phyloP scores from a whole-genome alignment of 495 filamentous ascomycete species.

The Hypoxylon lenormandii region DNA sequence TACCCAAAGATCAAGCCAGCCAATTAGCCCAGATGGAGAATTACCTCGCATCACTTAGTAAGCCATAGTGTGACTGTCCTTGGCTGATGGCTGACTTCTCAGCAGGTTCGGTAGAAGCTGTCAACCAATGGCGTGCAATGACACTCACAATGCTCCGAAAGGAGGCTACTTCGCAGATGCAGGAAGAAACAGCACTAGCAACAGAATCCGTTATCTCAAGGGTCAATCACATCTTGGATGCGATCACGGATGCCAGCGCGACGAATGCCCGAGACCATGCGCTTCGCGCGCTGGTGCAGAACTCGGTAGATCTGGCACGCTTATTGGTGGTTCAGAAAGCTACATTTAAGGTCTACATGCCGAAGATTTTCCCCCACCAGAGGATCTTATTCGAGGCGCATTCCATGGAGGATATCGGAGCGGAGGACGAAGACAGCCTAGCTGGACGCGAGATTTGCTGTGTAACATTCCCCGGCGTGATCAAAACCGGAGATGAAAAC shows the following conservation, averaged over 20 bases:
- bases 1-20: constrained; percentile 57
- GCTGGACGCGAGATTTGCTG: constrained; percentile 60
- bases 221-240: constrained; percentile 56
- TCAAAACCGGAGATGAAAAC: constrained; percentile 68
- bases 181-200: constrained; percentile 53
- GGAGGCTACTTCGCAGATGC: constrained; percentile 58
- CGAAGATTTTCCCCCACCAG: constrained; percentile 62
- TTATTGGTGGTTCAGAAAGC: constrained; percentile 66
- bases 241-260: constrained; percentile 55
- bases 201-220: constrained; percentile 54
- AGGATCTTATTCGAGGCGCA: constrained; percentile 61
- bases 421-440: constrained; percentile 65
- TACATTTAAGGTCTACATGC: constrained; percentile 64
- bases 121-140: constrained; percentile 68
- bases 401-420: constrained; percentile 69
- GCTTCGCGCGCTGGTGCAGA: constrained; percentile 58
- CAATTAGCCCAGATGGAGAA: constrained; percentile 60
- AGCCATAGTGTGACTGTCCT: constrained; percentile 34
- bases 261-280: constrained; percentile 62
- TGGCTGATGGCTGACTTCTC: constrained; percentile 29
- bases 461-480: constrained; percentile 66
- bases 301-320: constrained; percentile 63
- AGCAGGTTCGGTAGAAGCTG: constrained; percentile 59
- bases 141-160: constrained; percentile 65
- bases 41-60: constrained; percentile 61